A percentile compares a stretch with the other conserved stretches of the same genome.
Conservation (phyloP, 129 eudicot genomes). For the Erigeron canadensis region DNA sequence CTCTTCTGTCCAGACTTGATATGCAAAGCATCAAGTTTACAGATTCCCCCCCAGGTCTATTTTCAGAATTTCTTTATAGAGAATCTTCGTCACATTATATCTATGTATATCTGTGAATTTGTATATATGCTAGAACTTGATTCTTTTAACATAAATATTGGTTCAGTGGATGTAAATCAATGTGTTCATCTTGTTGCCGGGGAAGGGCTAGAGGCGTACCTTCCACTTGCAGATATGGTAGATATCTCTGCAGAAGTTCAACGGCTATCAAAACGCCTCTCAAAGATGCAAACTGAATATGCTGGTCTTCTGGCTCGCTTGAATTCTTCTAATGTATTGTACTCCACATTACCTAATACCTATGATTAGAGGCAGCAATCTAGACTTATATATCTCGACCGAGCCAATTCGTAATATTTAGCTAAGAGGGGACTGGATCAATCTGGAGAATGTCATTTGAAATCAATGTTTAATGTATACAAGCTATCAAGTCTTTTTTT, state of each 20-base stretch:
- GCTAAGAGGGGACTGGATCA: neutral
- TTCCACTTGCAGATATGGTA: constrained; percentile 97
- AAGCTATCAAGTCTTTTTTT: no score
- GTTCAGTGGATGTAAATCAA: constrained; percentile 76
- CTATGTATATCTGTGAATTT: neutral
- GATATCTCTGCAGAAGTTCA: constrained; percentile 86
- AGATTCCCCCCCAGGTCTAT: constrained; percentile 73
- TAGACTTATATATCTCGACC: no score
- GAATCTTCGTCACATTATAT: neutral
- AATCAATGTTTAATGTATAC: no score
- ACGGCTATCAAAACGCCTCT: constrained; percentile 78
- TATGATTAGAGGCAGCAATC: neutral
- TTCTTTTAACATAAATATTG: neutral
- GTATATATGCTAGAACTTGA: neutral
- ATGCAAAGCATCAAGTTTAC: constrained; percentile 53
- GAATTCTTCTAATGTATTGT: constrained; percentile 69
- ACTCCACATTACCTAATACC: neutral
- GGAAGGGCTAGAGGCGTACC: constrained; percentile 97
- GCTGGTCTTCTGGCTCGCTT: constrained; percentile 76
- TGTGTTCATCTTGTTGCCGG: constrained; percentile 94
- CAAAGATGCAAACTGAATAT: constrained; percentile 86
- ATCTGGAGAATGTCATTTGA: no score
- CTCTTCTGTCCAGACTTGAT: constrained; percentile 94
- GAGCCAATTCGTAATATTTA: no score
- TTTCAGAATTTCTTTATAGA: neutral